Conservation (phyloP, 2,329 filamentous ascomycete genomes). For the Penicillium olsonii region DNA sequence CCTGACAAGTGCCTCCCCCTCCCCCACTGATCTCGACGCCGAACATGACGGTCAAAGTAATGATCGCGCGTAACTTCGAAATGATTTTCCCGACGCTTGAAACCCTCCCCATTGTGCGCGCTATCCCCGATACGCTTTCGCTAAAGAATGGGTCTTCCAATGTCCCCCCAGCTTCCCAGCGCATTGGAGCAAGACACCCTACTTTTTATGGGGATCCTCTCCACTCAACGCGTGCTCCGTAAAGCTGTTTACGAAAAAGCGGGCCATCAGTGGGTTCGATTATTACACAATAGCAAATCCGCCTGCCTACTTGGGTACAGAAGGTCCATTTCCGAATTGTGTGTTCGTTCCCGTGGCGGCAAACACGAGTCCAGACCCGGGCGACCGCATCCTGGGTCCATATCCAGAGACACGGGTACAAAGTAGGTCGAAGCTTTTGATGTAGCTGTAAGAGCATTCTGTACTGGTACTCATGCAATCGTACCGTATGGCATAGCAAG, state of each 20-base stretch:
- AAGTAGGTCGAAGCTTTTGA: constrained; percentile 6
- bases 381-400: background rate
- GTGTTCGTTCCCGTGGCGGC: constrained; percentile 7
- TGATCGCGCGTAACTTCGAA: constrained; percentile 3
- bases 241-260: constrained; percentile 3
- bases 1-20: background rate
- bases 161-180: constrained; percentile 14
- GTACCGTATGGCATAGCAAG: background rate
- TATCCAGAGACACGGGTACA: constrained; percentile 7
- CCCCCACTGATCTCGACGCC: constrained; percentile 6
- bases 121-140: constrained; percentile 24
- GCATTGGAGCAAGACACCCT: constrained; percentile 11
- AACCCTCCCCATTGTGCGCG: constrained; percentile 20
- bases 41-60: constrained; percentile 7
- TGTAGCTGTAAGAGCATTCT: background rate
- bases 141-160: constrained; percentile 21
- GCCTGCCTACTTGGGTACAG: constrained; percentile 7
- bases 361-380: constrained; percentile 10
- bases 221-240: constrained; percentile 14
- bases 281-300: constrained; percentile 6
- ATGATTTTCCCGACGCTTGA: background rate
- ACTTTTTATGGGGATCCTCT: constrained; percentile 12
- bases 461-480: no score
- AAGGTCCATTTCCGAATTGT: constrained; percentile 5
- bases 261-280: constrained; percentile 4